phyloP scores from a whole-genome alignment of 495 filamentous ascomycete species.

The Podospora anserina region DNA sequence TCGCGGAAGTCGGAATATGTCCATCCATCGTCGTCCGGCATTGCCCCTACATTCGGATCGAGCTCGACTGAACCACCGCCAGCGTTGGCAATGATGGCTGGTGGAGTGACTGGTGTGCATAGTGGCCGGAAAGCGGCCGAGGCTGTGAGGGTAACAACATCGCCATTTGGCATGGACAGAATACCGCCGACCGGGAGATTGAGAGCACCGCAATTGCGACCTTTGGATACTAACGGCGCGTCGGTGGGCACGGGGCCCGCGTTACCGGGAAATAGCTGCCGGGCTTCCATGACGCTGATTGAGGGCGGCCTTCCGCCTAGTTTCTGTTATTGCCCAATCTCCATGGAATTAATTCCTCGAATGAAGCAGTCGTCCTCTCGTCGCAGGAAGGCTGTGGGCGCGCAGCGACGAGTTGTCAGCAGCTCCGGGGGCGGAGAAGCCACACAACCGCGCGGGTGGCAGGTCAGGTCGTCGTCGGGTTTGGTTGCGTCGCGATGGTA shows the following conservation, averaged over 20 bases:
- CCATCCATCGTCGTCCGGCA: conserved; percentile 20
- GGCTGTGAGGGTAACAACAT: conserved; percentile 57
- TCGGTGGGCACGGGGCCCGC: conserved; percentile 16
- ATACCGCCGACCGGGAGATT: conserved; percentile 61
- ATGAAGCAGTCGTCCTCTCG: neutral
- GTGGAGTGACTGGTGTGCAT: conserved; percentile 50
- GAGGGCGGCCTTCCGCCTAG: conserved; percentile 32
- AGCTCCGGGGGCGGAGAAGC: neutral
- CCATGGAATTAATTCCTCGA: conserved; percentile 29
- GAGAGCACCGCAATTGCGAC: conserved; percentile 35
- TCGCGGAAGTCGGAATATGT: conserved; percentile 61
- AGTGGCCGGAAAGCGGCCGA: conserved; percentile 62
- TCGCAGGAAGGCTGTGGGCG: conserved; percentile 2
- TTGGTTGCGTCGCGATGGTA: neutral
- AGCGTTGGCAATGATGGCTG: conserved; percentile 45
- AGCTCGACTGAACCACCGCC: conserved; percentile 43
- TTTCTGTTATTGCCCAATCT: conserved; percentile 31
- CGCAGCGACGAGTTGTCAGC: conserved; percentile 10
- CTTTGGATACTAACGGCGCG: conserved; percentile 16
- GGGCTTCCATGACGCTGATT: conserved; percentile 26
- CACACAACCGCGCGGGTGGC: neutral
- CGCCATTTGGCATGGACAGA: conserved; percentile 55
- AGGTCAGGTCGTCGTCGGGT: neutral
- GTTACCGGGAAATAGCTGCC: conserved; percentile 18
- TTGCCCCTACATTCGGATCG: conserved; percentile 28